Conservation (phyloP, 1,284 basidiomycete species). For the Sparassis latifolia region DNA sequence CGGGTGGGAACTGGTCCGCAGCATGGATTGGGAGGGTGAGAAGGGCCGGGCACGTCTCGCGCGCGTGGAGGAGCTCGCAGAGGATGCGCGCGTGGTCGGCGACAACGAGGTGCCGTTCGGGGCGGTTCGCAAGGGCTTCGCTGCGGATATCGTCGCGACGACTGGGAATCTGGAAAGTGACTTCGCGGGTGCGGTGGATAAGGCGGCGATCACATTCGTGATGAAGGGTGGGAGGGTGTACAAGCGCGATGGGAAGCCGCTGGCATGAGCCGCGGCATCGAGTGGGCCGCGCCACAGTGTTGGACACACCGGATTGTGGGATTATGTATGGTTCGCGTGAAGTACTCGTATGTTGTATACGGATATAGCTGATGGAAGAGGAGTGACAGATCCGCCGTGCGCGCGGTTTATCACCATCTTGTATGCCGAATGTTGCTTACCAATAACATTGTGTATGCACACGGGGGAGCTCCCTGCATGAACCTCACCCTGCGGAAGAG, state of each 20-base stretch:
- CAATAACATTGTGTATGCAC: no score
- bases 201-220: constrained; percentile 42
- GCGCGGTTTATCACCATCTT: no score
- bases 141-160: constrained; percentile 52
- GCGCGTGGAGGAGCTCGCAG: constrained; percentile 23
- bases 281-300: no score
- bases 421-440: no score
- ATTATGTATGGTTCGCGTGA: no score
- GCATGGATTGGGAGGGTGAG: constrained; percentile 42
- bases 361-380: no score
- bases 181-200: constrained; percentile 41
- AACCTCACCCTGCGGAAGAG: no score
- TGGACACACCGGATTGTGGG: no score
- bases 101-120: constrained; percentile 56
- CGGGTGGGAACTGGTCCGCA: constrained; percentile 52
- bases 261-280: neutral
- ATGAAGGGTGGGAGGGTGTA: constrained; percentile 45
- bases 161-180: constrained; percentile 41
- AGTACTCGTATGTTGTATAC: no score
- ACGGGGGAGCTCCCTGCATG: no score
- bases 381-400: no score
- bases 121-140: constrained; percentile 41
- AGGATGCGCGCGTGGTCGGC: constrained; percentile 17
- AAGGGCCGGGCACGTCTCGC: constrained; percentile 28
- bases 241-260: neutral